These are phyloP conservation scores for Wickerhamomyces hampshirensis DNA, from an alignment of 805 yeast genomes.

Conservation along the genomic window DNA sequence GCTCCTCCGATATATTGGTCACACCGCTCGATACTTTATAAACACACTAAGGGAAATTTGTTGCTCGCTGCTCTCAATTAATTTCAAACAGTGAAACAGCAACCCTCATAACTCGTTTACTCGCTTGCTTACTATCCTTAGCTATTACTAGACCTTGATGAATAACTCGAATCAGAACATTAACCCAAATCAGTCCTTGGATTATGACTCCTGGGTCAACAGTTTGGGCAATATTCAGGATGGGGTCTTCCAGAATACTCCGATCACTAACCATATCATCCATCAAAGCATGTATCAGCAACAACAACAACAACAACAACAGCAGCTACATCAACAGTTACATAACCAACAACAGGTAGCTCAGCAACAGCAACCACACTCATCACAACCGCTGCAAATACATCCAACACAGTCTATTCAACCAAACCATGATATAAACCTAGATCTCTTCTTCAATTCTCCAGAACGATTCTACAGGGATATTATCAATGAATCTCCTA, in stretches of 20 bases:
- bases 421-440: slow-evolving; percentile 7
- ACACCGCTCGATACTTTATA: no score
- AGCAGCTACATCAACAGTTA: slow-evolving; percentile 6
- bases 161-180: background rate
- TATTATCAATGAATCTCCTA: slow-evolving; percentile 24
- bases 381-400: background rate
- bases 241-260: slow-evolving; percentile 23
- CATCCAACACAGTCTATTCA: background rate
- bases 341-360: slow-evolving; percentile 2
- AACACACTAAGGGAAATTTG: no score
- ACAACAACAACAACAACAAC: slow-evolving; percentile 1
- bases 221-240: slow-evolving; percentile 23
- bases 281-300: slow-evolving; percentile 8
- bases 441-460: slow-evolving; percentile 19
- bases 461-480: slow-evolving; percentile 26
- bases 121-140: background rate
- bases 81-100: no score
- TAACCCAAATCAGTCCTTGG: slow-evolving; percentile 17
- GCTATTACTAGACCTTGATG: background rate
- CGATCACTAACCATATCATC: slow-evolving; percentile 20
- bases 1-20: no score
- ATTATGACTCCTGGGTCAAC: slow-evolving; percentile 25
- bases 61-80: no score
- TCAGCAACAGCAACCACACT: slow-evolving; percentile 1
- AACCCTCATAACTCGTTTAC: no score